Evolutionary conservation across 139 green algal genomes (phyloP).

Genomic region (Chlorella sp.): DNA sequence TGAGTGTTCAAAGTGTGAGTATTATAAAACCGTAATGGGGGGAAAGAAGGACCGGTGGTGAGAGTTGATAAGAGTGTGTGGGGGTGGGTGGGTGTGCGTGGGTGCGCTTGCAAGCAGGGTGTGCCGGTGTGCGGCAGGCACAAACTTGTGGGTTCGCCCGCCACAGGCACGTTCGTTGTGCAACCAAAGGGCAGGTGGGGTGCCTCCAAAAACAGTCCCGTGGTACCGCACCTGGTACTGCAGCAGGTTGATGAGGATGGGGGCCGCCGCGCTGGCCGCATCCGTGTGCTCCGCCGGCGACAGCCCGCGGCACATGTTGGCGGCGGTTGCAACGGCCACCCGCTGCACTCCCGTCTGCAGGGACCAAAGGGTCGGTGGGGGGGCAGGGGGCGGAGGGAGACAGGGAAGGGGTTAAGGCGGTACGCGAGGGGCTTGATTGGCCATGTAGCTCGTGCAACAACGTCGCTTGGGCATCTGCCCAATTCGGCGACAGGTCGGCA

Average conservation of each 20-base stretch:
- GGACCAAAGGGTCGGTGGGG: neutral
- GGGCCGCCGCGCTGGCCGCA: slow-evolving; percentile 73
- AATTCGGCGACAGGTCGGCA: too few species aligned
- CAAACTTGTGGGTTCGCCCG: neutral
- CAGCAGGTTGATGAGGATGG: slow-evolving; percentile 90
- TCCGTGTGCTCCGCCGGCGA: slow-evolving; percentile 53
- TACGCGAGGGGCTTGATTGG: neutral
- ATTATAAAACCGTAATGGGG: too few species aligned
- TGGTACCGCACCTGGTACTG: slow-evolving; percentile 67
- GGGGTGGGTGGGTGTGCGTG: too few species aligned
- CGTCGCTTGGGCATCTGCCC: too few species aligned
- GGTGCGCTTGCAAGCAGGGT: too few species aligned
- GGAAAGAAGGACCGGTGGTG: too few species aligned
- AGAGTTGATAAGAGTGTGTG: too few species aligned
- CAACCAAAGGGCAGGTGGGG: too few species aligned
- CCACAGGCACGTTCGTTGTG: too few species aligned
- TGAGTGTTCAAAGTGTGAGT: too few species aligned
- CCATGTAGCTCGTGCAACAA: neutral
- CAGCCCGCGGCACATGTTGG: slow-evolving; percentile 88
- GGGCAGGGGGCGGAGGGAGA: neutral
- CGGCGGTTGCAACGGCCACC: slow-evolving; percentile 87
- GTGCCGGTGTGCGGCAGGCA: neutral
- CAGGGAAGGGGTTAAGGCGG: neutral
- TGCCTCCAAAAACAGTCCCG: too few species aligned
- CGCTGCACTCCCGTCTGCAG: slow-evolving; percentile 88